Conservation (phyloP, 352 stramenopile species). For the Thalassiosira hispida region DNA sequence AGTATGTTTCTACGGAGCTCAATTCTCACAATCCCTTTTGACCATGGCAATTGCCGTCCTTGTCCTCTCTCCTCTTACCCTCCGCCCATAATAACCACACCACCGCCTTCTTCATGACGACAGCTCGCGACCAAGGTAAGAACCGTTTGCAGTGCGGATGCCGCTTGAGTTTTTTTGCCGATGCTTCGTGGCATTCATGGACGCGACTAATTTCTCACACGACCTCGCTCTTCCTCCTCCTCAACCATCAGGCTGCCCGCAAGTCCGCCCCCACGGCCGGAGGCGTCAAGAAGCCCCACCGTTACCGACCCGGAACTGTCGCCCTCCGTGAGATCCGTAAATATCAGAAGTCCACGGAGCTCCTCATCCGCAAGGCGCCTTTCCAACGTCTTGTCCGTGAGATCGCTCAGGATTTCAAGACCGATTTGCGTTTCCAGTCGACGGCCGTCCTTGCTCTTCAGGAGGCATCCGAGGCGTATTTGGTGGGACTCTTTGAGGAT, state of each 20-base stretch:
- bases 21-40: background rate
- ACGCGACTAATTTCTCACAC: background rate
- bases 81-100: background rate
- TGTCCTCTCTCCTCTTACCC: background rate
- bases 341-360: conserved; percentile 92
- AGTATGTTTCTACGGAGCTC: background rate
- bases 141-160: background rate
- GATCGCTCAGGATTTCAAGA: conserved; percentile 96
- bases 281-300: conserved; percentile 86
- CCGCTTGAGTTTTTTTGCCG: background rate
- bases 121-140: conserved; percentile 75
- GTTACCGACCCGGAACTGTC: conserved; percentile 89
- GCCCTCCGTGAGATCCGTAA: conserved; percentile 91
- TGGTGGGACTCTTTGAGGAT: conserved; percentile 88
- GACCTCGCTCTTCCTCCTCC: background rate
- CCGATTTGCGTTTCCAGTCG: conserved; percentile 94
- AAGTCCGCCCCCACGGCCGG: conserved; percentile 83
- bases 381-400: conserved; percentile 91
- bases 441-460: conserved; percentile 88
- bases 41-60: background rate
- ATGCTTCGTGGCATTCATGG: too few species aligned
- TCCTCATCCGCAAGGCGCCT: conserved; percentile 89
- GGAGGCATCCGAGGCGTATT: conserved; percentile 87
- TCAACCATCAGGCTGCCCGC: conserved; percentile 66
- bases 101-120: conserved; percentile 9